A percentile compares a stretch with the other conserved stretches of the same genome.
These are phyloP conservation scores for Moesziomyces antarcticus DNA, from an alignment of 1,284 basidiomycete genomes.

Conservation along the genomic window DNA sequence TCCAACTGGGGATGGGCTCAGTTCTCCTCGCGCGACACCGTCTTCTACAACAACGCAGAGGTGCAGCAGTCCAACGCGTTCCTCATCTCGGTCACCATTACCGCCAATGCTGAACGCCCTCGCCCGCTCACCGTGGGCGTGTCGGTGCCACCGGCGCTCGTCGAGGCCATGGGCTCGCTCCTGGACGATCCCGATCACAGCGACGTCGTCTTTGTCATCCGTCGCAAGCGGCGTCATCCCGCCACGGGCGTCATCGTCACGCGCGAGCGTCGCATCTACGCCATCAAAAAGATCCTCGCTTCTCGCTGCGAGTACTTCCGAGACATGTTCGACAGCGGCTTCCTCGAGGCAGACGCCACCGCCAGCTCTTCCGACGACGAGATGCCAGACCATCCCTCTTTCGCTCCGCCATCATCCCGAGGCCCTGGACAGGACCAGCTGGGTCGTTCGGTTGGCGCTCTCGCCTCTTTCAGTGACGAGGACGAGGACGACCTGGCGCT, in stretches of 20 bases:
- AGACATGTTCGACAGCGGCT: constrained; percentile 64
- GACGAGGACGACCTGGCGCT: constrained; percentile 41
- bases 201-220: constrained; percentile 58
- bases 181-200: constrained; percentile 82
- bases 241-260: constrained; percentile 24
- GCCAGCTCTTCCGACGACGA: constrained; percentile 50
- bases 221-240: constrained; percentile 33
- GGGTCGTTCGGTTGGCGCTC: constrained; percentile 9
- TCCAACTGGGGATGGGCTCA: constrained; percentile 71
- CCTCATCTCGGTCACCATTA: constrained; percentile 81
- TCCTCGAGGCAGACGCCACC: constrained; percentile 60
- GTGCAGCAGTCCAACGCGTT: constrained; percentile 75
- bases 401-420: constrained; percentile 5
- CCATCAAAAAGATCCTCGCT: constrained; percentile 68
- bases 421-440: constrained; percentile 37
- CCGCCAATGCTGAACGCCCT: constrained; percentile 75
- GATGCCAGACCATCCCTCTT: constrained; percentile 12
- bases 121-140: constrained; percentile 71
- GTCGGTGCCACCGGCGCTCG: constrained; percentile 74
- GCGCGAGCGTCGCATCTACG: constrained; percentile 65
- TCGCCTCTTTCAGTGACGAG: constrained; percentile 21
- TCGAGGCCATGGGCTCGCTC: constrained; percentile 78
- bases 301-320: constrained; percentile 68
- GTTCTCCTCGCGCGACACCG: constrained; percentile 79
- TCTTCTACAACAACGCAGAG: constrained; percentile 75